Percentiles rank a stretch among this genome's conserved stretches.
Evolutionary conservation across 2,329 filamentous ascomycete genomes (phyloP).

Genomic region (Alternaria angustiovoidea): DNA sequence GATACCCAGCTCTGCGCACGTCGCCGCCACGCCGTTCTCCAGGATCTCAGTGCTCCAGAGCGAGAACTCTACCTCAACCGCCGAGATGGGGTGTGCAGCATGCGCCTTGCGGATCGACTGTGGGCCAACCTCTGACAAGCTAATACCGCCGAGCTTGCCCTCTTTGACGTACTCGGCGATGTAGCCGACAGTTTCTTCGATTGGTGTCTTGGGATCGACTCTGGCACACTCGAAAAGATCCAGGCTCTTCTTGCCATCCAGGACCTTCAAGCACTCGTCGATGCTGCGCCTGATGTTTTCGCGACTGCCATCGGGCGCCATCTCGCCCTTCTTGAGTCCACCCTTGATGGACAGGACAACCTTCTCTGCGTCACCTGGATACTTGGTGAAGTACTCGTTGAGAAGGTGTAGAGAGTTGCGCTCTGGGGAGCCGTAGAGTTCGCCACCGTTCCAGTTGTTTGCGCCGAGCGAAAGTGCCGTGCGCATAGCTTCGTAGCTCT

Average conservation of each 20-base stretch:
- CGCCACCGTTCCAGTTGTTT: slow-evolving; percentile 61
- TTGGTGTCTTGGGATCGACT: slow-evolving; percentile 54
- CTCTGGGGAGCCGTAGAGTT: slow-evolving; percentile 58
- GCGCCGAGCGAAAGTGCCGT: slow-evolving; percentile 52
- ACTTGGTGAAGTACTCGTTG: slow-evolving; percentile 60
- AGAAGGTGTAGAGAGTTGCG: slow-evolving; percentile 59
- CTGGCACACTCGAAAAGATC: slow-evolving; percentile 60
- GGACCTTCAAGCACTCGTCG: slow-evolving; percentile 55
- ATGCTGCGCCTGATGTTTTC: slow-evolving; percentile 55
- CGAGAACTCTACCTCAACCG: slow-evolving; percentile 69
- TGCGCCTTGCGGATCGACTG: slow-evolving; percentile 58
- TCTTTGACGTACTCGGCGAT: slow-evolving; percentile 52
- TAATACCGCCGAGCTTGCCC: slow-evolving; percentile 57
- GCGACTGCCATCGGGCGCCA: slow-evolving; percentile 52
- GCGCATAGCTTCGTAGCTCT: slow-evolving; percentile 57
- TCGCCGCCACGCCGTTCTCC: slow-evolving; percentile 64
- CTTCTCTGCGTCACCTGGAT: slow-evolving; percentile 60
- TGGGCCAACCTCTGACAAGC: slow-evolving; percentile 56
- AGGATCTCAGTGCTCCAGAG: slow-evolving; percentile 66
- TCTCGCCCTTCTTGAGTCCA: slow-evolving; percentile 45
- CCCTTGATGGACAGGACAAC: slow-evolving; percentile 63
- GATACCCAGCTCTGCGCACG: slow-evolving; percentile 70
- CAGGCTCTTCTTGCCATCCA: slow-evolving; percentile 58
- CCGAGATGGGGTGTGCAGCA: slow-evolving; percentile 63
- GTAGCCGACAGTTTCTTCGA: slow-evolving; percentile 56